Conservation (phyloP, 1,284 basidiomycete genomes). For the Moesziomyces sp. region DNA sequence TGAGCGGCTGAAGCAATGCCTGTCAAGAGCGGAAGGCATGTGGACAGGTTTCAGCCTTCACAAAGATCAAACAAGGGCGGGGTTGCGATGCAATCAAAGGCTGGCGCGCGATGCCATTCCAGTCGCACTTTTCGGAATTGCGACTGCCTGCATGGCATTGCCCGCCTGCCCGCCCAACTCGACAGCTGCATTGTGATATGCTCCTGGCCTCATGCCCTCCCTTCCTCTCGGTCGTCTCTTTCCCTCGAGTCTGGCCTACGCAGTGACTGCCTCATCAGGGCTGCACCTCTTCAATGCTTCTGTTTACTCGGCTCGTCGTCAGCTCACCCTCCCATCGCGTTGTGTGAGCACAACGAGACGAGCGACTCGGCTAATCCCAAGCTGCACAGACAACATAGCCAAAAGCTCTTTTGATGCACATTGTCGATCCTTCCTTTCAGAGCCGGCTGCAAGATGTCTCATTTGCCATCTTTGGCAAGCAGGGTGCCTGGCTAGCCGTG, state of each 20-base stretch:
- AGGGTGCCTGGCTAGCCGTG: background rate
- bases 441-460: constrained; percentile 20
- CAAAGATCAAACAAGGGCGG: too few species aligned
- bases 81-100: background rate
- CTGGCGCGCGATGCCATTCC: constrained; percentile 21
- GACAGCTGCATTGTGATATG: constrained; percentile 45
- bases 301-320: constrained; percentile 6
- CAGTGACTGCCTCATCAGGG: too few species aligned
- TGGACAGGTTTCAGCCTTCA: too few species aligned
- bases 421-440: constrained; percentile 30
- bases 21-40: too few species aligned
- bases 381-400: constrained; percentile 7
- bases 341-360: background rate
- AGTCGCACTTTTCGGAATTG: constrained; percentile 4
- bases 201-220: constrained; percentile 15
- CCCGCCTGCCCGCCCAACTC: constrained; percentile 16
- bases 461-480: constrained; percentile 15
- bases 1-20: too few species aligned
- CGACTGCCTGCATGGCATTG: background rate
- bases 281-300: constrained; percentile 1
- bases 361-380: background rate
- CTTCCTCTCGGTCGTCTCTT: background rate
- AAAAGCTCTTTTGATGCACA: constrained; percentile 9
- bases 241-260: background rate
- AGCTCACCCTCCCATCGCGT: background rate